Conservation (phyloP, 495 filamentous ascomycete genomes). For the Aspergillus steynii region DNA sequence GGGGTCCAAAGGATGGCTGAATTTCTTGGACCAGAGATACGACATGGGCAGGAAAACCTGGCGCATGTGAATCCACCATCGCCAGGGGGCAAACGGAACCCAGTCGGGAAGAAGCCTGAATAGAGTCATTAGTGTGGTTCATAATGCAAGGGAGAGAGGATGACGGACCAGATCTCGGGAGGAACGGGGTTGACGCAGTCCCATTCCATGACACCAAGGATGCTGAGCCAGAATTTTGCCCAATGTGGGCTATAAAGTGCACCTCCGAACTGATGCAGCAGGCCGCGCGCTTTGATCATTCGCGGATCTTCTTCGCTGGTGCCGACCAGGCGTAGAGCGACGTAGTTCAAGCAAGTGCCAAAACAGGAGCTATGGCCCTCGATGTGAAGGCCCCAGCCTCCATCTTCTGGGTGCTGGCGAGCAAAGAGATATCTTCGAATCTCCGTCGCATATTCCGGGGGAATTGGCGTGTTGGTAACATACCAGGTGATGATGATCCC, state of each 20-base stretch:
- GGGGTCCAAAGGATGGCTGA: slow-evolving; percentile 68
- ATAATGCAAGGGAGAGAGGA: not conserved
- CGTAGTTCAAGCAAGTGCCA: slow-evolving; percentile 88
- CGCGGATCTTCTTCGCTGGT: slow-evolving; percentile 79
- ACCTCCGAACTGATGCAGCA: slow-evolving; percentile 83
- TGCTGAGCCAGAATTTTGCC: slow-evolving; percentile 89
- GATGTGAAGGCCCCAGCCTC: slow-evolving; percentile 95
- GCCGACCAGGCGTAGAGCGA: slow-evolving; percentile 82
- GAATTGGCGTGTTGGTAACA: slow-evolving; percentile 86
- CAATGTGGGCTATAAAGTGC: slow-evolving; percentile 86
- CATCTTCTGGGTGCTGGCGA: slow-evolving; percentile 82
- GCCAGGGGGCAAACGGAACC: slow-evolving; percentile 92
- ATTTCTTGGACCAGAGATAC: slow-evolving; percentile 80
- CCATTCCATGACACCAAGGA: slow-evolving; percentile 83
- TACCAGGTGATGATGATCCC: slow-evolving; percentile 86
- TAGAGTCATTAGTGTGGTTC: slow-evolving; percentile 8
- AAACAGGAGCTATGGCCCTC: slow-evolving; percentile 93
- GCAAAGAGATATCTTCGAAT: slow-evolving; percentile 93
- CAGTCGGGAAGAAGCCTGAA: slow-evolving; percentile 83
- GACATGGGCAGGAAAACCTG: slow-evolving; percentile 91
- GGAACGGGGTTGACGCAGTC: slow-evolving; percentile 93
- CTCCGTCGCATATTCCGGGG: slow-evolving; percentile 77
- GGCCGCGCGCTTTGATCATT: slow-evolving; percentile 83
- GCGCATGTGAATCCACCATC: slow-evolving; percentile 98
- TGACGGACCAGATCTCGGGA: slow-evolving; percentile 77